Percentiles rank a stretch among this genome's conserved stretches.
Evolutionary conservation across 768 basidiomycete species (phyloP).

Genomic region (Pholiota molesta): DNA sequence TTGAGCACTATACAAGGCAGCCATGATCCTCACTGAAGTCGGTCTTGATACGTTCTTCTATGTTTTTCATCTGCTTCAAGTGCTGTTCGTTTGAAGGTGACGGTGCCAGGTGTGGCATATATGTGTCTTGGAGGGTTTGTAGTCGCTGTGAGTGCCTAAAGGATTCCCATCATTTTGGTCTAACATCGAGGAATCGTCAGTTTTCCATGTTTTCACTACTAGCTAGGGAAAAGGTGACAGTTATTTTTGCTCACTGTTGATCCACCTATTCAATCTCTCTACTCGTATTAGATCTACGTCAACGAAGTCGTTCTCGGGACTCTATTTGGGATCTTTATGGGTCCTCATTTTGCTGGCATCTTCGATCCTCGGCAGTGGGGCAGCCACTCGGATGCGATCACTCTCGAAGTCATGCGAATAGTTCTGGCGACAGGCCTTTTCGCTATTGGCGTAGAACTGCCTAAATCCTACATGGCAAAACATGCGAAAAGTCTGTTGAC

Average conservation of each 20-base stretch:
- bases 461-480: conserved; percentile 78
- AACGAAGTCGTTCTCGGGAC: conserved; percentile 96
- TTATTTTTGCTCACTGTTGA: neutral
- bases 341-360: conserved; percentile 70
- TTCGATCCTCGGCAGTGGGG: conserved; percentile 85
- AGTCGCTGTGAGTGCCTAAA: conserved; percentile 2
- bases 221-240: conserved; percentile 74
- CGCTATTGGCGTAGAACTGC: conserved; percentile 93
- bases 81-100: conserved; percentile 1
- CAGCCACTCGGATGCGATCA: conserved; percentile 55
- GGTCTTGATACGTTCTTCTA: neutral
- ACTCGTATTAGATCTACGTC: conserved; percentile 65
- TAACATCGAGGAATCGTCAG: conserved; percentile 36
- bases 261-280: neutral
- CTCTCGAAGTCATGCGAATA: conserved; percentile 82
- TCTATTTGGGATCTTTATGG: conserved; percentile 62
- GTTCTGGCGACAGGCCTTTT: conserved; percentile 93
- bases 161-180: too few species aligned
- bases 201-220: conserved; percentile 85
- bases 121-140: conserved; percentile 13
- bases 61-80: neutral
- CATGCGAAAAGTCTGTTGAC: conserved; percentile 73
- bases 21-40: conserved; percentile 13
- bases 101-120: conserved; percentile 10
- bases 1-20: neutral